A percentile compares a stretch with the other conserved stretches of the same genome.
phyloP scores from a whole-genome alignment of 2,329 filamentous ascomycete genomes.

The Chaetomiaceae sp. region DNA sequence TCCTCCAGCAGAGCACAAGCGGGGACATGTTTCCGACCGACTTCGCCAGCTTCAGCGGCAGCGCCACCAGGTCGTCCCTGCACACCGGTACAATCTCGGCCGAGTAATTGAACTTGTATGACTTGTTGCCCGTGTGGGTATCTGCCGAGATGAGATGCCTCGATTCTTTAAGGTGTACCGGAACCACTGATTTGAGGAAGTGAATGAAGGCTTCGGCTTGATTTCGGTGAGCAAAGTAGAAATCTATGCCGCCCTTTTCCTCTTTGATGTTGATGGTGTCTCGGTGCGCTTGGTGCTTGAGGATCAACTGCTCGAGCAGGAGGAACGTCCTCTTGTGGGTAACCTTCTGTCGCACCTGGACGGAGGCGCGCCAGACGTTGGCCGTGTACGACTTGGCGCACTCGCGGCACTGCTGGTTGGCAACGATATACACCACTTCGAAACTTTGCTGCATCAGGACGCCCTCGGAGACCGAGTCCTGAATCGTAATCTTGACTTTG shows the following conservation, averaged over 20 bases:
- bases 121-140: constrained; percentile 81
- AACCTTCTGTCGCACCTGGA: constrained; percentile 96
- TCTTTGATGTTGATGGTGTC: constrained; percentile 99
- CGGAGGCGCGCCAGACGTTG: constrained; percentile 88
- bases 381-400: constrained; percentile 94
- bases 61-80: constrained; percentile 92
- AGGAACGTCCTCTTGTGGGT: constrained; percentile 76
- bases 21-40: constrained; percentile 83
- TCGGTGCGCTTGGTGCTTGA: constrained; percentile 86
- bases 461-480: constrained; percentile 59
- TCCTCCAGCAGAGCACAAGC: constrained; percentile 75
- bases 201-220: constrained; percentile 76
- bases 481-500: constrained; percentile 92
- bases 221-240: constrained; percentile 85
- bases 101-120: constrained; percentile 92
- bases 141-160: constrained; percentile 78
- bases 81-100: constrained; percentile 89
- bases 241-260: constrained; percentile 90
- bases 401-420: constrained; percentile 89
- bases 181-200: constrained; percentile 69
- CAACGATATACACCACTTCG: constrained; percentile 87
- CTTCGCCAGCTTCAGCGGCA: constrained; percentile 85
- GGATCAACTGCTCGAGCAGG: constrained; percentile 82
- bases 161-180: constrained; percentile 53
- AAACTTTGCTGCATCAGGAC: constrained; percentile 83